Base-by-base conservation (phyloP, 768 basidiomycete species). In the Chalciporus sphaerocephalus region DNA sequence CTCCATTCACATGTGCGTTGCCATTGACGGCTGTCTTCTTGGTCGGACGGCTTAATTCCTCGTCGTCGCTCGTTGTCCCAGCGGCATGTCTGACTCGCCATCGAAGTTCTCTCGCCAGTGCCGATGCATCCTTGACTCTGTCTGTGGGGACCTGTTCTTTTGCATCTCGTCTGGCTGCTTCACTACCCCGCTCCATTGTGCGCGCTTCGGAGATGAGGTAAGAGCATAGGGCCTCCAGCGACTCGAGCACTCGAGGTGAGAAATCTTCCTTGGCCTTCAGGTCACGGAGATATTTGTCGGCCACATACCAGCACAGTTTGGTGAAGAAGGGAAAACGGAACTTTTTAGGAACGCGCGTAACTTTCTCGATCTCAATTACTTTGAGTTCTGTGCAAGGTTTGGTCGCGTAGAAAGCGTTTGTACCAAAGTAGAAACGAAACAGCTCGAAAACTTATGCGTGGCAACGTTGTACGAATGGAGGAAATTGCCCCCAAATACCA, bases 401-500 rank as follows among this genome's bases (percentile, higher is more conserved):
- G 3, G 5, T 25, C 24, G 8, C 7, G 24, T 25, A 7, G 11
- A 25, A 25, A 25, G 24, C 24, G 10, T 25, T 25, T 25, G 6
- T 25, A 25, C 24, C 10, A n/a, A n/a, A 38, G 44, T 54, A 17
- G 8, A 15, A 6, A 6, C 16, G 25, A 28, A 9, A 23, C 15
- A 21, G 24, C 23, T 42, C 5, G 15, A 13, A 44, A 3, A 67
- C 88, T 53, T 66, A 94, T 93, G 94, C 3, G 85, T 92, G 1
- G 76, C 73, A 35, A 95, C 80, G 56, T 92, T 84, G 65, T 87
- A 92, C 7, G 92, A 94, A 67, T 99, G 95, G 40, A 99, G 65
- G 63, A 97, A 99, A 66, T 99, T 99, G 30, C 95, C 95, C 1
- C 95, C 95, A 58, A 98, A 95, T 1, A 99, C 96, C 33, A 99